Base-by-base conservation (phyloP, 192 early-diverging fungal species). In the Backusella australiensis region DNA sequence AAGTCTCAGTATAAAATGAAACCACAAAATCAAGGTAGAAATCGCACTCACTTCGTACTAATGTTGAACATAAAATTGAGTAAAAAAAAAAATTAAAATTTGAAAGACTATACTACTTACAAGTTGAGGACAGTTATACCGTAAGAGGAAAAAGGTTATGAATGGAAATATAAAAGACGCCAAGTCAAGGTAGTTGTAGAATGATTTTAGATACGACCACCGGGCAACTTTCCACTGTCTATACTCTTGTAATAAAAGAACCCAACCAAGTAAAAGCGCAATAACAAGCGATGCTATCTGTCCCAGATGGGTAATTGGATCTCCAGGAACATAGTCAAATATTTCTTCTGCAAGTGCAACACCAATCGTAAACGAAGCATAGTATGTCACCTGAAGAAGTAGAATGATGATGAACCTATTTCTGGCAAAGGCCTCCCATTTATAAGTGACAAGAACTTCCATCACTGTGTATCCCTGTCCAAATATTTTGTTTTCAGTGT, bases 371-470 rank as follows among this genome's bases (percentile, higher is more conserved):
- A 49, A 75, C 26, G 36, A 38, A 21, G 29, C 15, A 75, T 75
- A 75, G 41, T 75, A 75, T 14, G 34, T 8, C 1, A 67, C 26
- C 3, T 75, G 63, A 19, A 75, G 26, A 4, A 75, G 44, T 19
- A 32, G 42, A 19, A 75, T 75, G 6, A 67, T 15, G n/a, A 17
- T 8, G 12, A 75, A 75, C 6, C 63, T 39, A 34, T 19, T 6
- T 19, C 41, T 38, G 8, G 74, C 74, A 49, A 75, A 75, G 6
- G 21, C 32, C 14, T 44, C 38, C 74, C 74, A 75, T 49, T 75
- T 75, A 34, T 75, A 75, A 42, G 38, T 21, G 5, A 75, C 29
- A 26, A 75, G 17, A 19, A 65, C 42, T 21, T 67, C 74, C 36
- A 75, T 66, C 15, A 75, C 63, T 35, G 74, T 63, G 23, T 75